phyloP scores from a whole-genome alignment of 257 asterid species.

The Solanum bulbocastanum region DNA sequence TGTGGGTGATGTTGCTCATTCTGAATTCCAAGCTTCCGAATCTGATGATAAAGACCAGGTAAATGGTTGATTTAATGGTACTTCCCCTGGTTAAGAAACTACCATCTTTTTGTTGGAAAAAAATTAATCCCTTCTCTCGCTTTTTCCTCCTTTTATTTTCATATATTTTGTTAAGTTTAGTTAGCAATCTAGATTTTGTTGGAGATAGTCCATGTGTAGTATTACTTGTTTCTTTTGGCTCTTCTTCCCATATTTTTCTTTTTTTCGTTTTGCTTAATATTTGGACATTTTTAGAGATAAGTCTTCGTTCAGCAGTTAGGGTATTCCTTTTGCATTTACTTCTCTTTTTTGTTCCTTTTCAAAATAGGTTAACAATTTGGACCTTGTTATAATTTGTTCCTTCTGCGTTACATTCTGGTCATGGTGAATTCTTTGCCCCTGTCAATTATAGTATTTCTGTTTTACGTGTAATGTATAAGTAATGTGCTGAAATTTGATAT shows the following conservation, averaged over 20 bases:
- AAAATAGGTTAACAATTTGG: background rate
- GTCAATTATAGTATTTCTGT: background rate
- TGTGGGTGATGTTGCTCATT: conserved; percentile 4
- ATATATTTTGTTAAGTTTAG: background rate
- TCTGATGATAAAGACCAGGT: conserved; percentile 18
- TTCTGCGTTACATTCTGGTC: background rate
- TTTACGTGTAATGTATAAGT: background rate
- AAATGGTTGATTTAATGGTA: background rate
- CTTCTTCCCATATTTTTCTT: background rate
- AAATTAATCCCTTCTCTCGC: background rate
- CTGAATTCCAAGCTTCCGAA: conserved; percentile 6
- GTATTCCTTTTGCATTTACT: background rate
- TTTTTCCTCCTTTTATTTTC: background rate
- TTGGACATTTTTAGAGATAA: background rate
- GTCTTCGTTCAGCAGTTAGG: background rate
- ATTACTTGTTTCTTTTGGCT: background rate
- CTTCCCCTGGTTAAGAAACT: background rate
- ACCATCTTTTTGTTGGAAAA: background rate
- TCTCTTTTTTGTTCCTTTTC: background rate
- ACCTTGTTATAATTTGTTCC: background rate
- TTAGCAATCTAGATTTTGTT: background rate
- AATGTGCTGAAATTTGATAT: background rate
- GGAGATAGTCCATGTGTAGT: background rate
- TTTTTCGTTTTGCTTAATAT: background rate
- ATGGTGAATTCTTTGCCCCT: background rate